Conservation (phyloP, 2,329 filamentous ascomycete species). For the Lachnellula hyalina region DNA sequence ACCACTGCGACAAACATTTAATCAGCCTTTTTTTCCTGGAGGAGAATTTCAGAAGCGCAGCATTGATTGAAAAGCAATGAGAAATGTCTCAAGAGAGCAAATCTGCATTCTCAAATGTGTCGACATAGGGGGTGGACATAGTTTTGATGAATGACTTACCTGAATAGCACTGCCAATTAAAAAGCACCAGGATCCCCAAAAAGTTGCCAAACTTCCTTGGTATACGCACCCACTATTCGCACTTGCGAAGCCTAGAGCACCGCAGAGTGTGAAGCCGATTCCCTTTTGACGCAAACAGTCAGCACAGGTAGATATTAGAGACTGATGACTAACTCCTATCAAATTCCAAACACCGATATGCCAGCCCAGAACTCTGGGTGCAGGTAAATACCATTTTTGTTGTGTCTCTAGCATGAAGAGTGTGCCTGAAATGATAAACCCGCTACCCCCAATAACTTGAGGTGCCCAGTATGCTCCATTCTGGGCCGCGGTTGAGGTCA, state of each 20-base stretch:
- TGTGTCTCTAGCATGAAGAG: constrained; percentile 66
- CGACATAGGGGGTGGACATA: background rate
- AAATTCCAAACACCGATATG: constrained; percentile 63
- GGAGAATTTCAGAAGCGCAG: background rate
- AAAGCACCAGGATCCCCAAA: constrained; percentile 46
- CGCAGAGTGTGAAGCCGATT: constrained; percentile 57
- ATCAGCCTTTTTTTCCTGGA: no score
- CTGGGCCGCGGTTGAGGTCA: constrained; percentile 39
- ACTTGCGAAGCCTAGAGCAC: constrained; percentile 47
- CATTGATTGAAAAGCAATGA: background rate
- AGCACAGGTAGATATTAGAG: background rate
- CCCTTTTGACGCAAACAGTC: constrained; percentile 9
- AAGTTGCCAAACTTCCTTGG: constrained; percentile 44
- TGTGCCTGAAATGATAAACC: constrained; percentile 53
- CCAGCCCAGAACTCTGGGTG: constrained; percentile 54
- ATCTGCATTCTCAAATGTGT: background rate
- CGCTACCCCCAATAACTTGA: constrained; percentile 55
- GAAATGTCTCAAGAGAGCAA: background rate
- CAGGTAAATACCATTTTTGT: constrained; percentile 55
- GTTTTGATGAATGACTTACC: background rate
- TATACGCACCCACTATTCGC: constrained; percentile 39
- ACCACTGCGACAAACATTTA: constrained; percentile 34
- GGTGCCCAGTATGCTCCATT: constrained; percentile 58
- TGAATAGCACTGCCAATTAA: constrained; percentile 41
- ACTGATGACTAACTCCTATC: constrained; percentile 39